Conservation (phyloP, 345 rosid species). For the Sonneratia alba region DNA sequence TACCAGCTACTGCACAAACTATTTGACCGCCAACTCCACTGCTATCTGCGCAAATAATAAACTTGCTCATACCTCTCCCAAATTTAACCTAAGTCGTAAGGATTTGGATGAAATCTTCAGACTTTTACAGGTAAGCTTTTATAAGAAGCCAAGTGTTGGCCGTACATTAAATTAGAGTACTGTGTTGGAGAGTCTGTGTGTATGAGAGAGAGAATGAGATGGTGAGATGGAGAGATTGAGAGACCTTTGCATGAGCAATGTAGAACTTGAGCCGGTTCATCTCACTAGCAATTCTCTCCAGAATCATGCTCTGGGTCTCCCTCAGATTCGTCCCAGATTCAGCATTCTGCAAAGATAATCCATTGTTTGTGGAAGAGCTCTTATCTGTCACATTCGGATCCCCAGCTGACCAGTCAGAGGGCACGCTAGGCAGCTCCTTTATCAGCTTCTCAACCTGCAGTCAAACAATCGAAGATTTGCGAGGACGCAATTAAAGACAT, state of each 20-base stretch:
- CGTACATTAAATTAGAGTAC: not conserved
- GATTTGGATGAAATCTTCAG: not conserved
- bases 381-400: conserved; percentile 39
- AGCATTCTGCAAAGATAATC: conserved; percentile 26
- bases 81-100: not conserved
- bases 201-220: not conserved
- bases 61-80: not conserved
- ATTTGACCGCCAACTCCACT: not conserved
- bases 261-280: conserved; percentile 95
- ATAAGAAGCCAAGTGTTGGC: not conserved
- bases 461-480: not conserved
- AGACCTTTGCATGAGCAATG: conserved; percentile 90
- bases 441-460: conserved; percentile 91
- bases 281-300: conserved; percentile 96
- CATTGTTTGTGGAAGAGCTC: conserved; percentile 30
- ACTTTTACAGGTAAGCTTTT: not conserved
- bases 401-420: conserved; percentile 73
- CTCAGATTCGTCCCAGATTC: conserved; percentile 74
- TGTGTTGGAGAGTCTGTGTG: not conserved
- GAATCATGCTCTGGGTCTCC: conserved; percentile 94
- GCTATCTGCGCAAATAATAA: not conserved
- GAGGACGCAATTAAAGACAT: not conserved
- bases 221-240: conserved; percentile 19
- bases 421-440: conserved; percentile 75
- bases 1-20: not conserved